Evolutionary conservation across 2,329 filamentous ascomycete species (phyloP), one percentile per base, ranked within the genome.

Genomic region (Lecanoromycetidae sp.): DNA sequence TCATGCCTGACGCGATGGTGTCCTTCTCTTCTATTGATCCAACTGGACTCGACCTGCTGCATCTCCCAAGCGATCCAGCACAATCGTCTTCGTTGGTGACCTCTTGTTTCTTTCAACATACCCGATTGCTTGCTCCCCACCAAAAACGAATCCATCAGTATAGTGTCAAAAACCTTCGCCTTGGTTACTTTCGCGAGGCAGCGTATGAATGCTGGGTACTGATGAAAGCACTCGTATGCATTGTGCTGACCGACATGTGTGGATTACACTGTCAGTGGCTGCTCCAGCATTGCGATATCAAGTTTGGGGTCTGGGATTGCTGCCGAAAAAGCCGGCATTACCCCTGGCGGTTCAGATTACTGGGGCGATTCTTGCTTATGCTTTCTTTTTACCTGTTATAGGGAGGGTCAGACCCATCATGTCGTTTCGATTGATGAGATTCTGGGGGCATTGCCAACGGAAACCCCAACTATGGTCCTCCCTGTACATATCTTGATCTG

Each of bases 241-340:
- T 12, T 20, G 23, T 7, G 26, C 35, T 38, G 17, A 8, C 37
- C 8, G 15, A 27, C 35, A 25, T 29, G 44, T 34, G 15, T 39
- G 22, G 12, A 4, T 26, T 39, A 27, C 27, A 33, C 26, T 33
- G 34, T 26, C n/a, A 13, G 22, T 30, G 23, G 35, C 23, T 23
- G 20, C 22, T 22, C n/a, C 20, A 20, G 19, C 6, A n/a, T 32
- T 6, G 46, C 17, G 32, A 43, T 37, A 32, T 44, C 26, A 25
- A 17, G 13, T 46, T 40, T 22, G 10, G 29, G 30, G 36, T n/a
- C n/a, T n/a, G n/a, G n/a, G n/a, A n/a, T n/a, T 15, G 42, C 42
- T 46, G 48, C 42, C 42, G 34, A 37, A 36, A 22, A 27, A 40
- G 48, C 48, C 30, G 42, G 48, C 32, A 41, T 41, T 22, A 5